These are phyloP conservation scores for Xylogone sp. DNA, from an alignment of 2,329 filamentous ascomycete genomes.

Conservation along the genomic window DNA sequence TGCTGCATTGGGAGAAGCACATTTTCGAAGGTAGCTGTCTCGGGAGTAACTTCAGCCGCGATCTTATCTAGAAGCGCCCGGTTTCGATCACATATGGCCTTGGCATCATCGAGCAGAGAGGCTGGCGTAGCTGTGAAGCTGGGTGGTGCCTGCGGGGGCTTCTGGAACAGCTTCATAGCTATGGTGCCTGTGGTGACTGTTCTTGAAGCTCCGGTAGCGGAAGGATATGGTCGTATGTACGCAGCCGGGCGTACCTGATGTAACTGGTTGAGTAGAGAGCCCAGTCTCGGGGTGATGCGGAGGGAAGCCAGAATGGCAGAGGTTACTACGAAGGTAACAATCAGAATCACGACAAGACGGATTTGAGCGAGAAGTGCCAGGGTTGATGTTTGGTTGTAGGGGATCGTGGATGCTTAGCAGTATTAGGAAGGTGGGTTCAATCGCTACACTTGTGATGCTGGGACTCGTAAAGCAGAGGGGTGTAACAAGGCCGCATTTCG, in stretches of 20 bases:
- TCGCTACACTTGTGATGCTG: background rate
- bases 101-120: conserved; percentile 63
- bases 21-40: conserved; percentile 49
- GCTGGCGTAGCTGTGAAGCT: conserved; percentile 72
- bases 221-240: background rate
- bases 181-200: conserved; percentile 51
- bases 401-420: too few species aligned
- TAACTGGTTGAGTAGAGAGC: conserved; percentile 53
- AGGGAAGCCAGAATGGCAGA: conserved; percentile 63
- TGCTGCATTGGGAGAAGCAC: conserved; percentile 63
- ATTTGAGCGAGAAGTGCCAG: conserved; percentile 34
- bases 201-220: conserved; percentile 1
- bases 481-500: background rate
- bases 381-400: conserved; percentile 17
- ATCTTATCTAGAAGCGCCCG: conserved; percentile 59
- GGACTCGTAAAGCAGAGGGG: background rate
- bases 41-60: conserved; percentile 50
- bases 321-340: conserved; percentile 41
- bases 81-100: conserved; percentile 60
- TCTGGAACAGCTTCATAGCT: conserved; percentile 64
- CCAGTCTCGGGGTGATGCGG: conserved; percentile 45
- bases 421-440: background rate
- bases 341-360: conserved; percentile 49
- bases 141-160: conserved; percentile 73
- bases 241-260: conserved; percentile 44